phyloP scores from a whole-genome alignment of 192 early-diverging fungal genomes.

The Diversispora epigaea region DNA sequence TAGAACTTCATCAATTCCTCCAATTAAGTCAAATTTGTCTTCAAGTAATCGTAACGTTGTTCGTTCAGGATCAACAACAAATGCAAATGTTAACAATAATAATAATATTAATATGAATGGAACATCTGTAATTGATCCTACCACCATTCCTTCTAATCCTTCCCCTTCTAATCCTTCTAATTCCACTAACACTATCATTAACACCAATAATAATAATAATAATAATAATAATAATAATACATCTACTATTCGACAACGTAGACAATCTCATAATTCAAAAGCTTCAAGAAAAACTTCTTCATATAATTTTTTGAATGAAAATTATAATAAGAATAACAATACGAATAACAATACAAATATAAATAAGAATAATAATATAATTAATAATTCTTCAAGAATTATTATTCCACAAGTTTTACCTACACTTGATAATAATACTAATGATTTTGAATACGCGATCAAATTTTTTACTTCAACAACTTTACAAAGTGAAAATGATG shows the following conservation, averaged over 20 bases:
- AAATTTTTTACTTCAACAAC: slow-evolving; percentile 10
- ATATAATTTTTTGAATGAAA: too few relatives aligned
- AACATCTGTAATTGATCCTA: background rate
- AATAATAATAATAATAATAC: too few relatives aligned
- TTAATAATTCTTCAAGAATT: background rate
- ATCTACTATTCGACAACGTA: too few relatives aligned
- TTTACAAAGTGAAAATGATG: slow-evolving; percentile 4
- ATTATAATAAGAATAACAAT: too few relatives aligned
- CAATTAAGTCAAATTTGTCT: background rate
- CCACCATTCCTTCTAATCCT: background rate
- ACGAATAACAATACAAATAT: too few relatives aligned
- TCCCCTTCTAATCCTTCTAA: background rate
- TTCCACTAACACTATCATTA: background rate
- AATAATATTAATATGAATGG: background rate
- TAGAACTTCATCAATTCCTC: background rate
- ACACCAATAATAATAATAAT: too few relatives aligned
- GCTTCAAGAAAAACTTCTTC: too few relatives aligned
- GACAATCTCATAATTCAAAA: too few relatives aligned
- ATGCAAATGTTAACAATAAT: background rate
- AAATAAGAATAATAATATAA: too few relatives aligned
- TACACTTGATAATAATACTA: background rate
- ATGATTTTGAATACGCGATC: slow-evolving; percentile 15
- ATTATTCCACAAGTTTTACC: slow-evolving; percentile 3
- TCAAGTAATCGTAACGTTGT: background rate
- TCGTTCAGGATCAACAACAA: background rate